Evolutionary conservation across 2,329 filamentous ascomycete genomes (phyloP), one percentile per base, ranked within the genome.

Genomic region (Aspergillus vadensis): DNA sequence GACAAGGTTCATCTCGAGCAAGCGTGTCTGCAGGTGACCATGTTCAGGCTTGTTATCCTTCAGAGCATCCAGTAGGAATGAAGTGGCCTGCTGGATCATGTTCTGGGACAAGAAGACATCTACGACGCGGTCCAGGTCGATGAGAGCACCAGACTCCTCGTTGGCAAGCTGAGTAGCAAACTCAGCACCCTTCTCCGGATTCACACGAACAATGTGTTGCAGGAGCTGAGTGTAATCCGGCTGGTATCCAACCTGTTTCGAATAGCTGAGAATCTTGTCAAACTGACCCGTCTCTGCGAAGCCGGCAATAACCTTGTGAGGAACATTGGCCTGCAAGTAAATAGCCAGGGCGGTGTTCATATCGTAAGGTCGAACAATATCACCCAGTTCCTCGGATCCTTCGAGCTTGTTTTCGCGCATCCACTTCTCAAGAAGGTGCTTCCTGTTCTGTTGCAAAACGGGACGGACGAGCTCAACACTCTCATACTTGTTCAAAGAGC

Each of bases 61-160:
- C 36, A 99, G 85, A 2, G 93, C 94, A 78, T 99, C 95, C 25
- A 99, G 86, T 55, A 99, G 81, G 85, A 99, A 99, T n/a, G 94
- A 93, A 2, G 96, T 99, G 7, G 94, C 94, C 77, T 97, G 92
- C 76, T 98, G 96, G 53, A 98, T 86, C 92, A 98, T 95, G 71
- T 92, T 93, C 77, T 99, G 95, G 9, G 93, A 93, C 78, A 97
- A 90, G 88, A 99, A 99, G 61, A 99, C 92, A 76, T 99, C 95
- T 52, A 97, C 92, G 23, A 97, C 93, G 50, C 94, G 91, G 74
- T 97, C 92, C 59, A 98, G 87, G 70, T 98, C 95, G 67, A 99
- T 89, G 61, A 97, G 81, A 23, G 93, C 89, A 25, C 92, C 93
- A 62, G 88, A 87, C 73, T 96, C 91, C 69, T 95, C 89, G 76